Conservation (phyloP, 2,329 filamentous ascomycete species). For the Colletotrichum zoysiae region DNA sequence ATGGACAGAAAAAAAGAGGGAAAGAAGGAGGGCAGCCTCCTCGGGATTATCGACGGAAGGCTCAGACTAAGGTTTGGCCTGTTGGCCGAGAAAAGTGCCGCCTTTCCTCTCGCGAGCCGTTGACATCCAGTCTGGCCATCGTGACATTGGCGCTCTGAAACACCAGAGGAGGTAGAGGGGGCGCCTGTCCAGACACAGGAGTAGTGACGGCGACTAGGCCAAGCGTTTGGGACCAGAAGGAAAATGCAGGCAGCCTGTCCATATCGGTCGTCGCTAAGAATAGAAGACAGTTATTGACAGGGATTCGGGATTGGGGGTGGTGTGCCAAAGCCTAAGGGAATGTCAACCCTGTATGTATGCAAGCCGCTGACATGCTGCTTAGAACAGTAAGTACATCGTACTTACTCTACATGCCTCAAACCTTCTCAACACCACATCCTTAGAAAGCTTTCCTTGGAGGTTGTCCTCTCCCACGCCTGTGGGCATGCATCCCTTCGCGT, state of each 20-base stretch:
- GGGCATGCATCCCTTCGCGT: slow-evolving; percentile 12
- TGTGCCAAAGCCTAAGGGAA: not conserved
- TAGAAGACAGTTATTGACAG: slow-evolving; percentile 13
- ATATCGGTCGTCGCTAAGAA: slow-evolving; percentile 34
- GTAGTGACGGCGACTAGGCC: slow-evolving; percentile 24
- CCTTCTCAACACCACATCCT: not conserved
- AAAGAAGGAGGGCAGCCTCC: not conserved
- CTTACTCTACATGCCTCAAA: not conserved
- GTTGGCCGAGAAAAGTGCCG: slow-evolving; percentile 13
- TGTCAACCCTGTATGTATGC: slow-evolving; percentile 7
- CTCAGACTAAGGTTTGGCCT: not conserved
- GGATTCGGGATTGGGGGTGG: not conserved
- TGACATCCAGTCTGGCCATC: not conserved
- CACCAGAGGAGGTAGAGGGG: slow-evolving; percentile 16
- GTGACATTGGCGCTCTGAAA: slow-evolving; percentile 36
- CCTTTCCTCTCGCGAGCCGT: not conserved
- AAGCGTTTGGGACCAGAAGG: slow-evolving; percentile 14
- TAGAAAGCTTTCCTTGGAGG: not conserved
- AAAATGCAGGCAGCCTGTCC: slow-evolving; percentile 25
- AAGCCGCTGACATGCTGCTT: slow-evolving; percentile 31
- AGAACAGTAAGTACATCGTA: not conserved
- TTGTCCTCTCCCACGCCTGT: slow-evolving; percentile 27
- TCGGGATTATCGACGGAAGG: slow-evolving; percentile 2
- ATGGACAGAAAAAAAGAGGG: not conserved
- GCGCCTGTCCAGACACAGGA: slow-evolving; percentile 26